Percentiles rank a stretch among this genome's conserved stretches.
phyloP scores from a whole-genome alignment of 495 filamentous ascomycete species.

The Physcia stellaris region DNA sequence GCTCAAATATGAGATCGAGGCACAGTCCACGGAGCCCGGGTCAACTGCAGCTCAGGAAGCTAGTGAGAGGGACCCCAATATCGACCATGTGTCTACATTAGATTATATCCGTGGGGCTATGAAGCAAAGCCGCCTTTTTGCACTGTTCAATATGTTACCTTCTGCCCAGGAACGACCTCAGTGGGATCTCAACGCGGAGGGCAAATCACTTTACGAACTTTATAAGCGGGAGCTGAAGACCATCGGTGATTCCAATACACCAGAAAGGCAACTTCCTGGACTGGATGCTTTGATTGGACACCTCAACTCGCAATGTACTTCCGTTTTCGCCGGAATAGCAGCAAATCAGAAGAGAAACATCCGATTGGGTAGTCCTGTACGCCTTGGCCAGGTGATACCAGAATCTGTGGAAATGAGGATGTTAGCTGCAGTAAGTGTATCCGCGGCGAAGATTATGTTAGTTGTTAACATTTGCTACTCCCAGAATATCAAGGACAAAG shows the following conservation, averaged over 20 bases:
- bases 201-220: conserved; percentile 33
- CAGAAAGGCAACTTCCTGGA: conserved; percentile 28
- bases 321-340: conserved; percentile 43
- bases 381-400: conserved; percentile 19
- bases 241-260: conserved; percentile 12
- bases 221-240: conserved; percentile 29
- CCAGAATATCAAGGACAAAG: not conserved
- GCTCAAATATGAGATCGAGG: conserved; percentile 75
- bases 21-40: conserved; percentile 30
- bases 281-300: conserved; percentile 38
- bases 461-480: no score
- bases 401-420: conserved; percentile 24
- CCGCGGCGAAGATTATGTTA: no score
- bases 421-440: conserved; percentile 18
- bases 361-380: conserved; percentile 35
- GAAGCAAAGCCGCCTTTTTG: conserved; percentile 30
- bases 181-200: conserved; percentile 22
- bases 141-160: conserved; percentile 21
- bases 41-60: conserved; percentile 32
- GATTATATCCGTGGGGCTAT: conserved; percentile 40
- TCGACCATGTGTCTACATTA: conserved; percentile 33
- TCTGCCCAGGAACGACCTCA: not conserved
- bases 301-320: conserved; percentile 37
- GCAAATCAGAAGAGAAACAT: conserved; percentile 43
- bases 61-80: conserved; percentile 29